Percentiles rank a stretch among this genome's conserved stretches.
Evolutionary conservation across 2,329 filamentous ascomycete species (phyloP).

Genomic region (Didymosphaeria variabile): DNA sequence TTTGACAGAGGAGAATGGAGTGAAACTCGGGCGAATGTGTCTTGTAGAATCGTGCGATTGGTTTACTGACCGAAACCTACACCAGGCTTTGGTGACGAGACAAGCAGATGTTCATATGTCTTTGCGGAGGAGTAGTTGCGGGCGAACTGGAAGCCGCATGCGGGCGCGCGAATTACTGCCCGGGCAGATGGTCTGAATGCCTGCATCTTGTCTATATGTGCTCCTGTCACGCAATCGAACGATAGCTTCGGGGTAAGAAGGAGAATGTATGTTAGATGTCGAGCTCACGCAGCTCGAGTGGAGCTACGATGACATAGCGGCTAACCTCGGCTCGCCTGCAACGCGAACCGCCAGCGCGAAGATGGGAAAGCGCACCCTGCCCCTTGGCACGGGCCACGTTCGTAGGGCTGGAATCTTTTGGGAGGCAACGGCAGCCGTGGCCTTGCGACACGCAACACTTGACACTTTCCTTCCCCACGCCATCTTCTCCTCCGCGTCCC

Average conservation of each 20-base stretch:
- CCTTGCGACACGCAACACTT: conserved; percentile 35
- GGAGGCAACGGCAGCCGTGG: conserved; percentile 32
- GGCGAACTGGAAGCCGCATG: conserved; percentile 64
- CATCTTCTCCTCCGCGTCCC: conserved; percentile 17
- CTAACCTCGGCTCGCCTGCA: conserved; percentile 37
- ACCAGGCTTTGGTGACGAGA: conserved; percentile 84
- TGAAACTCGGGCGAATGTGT: background rate
- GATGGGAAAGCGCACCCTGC: conserved; percentile 9
- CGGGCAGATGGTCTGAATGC: conserved; percentile 68
- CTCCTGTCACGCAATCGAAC: conserved; percentile 16
- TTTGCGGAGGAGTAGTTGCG: conserved; percentile 60
- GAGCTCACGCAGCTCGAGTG: background rate
- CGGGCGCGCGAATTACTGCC: conserved; percentile 66
- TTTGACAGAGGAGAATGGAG: background rate
- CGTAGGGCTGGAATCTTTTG: conserved; percentile 19
- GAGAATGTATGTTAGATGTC: background rate
- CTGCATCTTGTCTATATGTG: conserved; percentile 50
- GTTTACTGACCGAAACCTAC: conserved; percentile 78
- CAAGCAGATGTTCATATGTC: conserved; percentile 81
- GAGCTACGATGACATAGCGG: conserved; percentile 23
- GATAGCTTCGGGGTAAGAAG: conserved; percentile 11
- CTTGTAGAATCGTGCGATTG: background rate
- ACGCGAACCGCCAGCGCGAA: conserved; percentile 15
- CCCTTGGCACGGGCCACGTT: conserved; percentile 18
- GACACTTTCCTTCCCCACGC: conserved; percentile 30